Percentiles rank a stretch among this genome's conserved stretches.
phyloP scores from a whole-genome alignment of 352 stramenopile species.

The Blastocystis sp. region DNA sequence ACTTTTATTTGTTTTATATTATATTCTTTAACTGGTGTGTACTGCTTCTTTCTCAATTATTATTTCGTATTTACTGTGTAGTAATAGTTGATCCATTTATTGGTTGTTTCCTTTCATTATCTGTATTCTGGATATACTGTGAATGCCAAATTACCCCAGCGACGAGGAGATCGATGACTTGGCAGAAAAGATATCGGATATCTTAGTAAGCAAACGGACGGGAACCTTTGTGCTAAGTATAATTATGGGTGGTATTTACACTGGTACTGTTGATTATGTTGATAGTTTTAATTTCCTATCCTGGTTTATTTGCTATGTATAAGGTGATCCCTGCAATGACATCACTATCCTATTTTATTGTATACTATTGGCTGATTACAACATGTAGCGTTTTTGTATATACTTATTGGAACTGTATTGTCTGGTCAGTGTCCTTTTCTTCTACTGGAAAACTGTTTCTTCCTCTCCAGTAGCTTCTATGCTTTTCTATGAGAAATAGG shows the following conservation, averaged over 20 bases:
- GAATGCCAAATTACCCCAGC: too few relatives aligned
- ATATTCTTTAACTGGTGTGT: too few relatives aligned
- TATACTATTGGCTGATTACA: not conserved
- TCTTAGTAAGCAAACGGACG: not conserved
- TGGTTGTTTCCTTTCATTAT: too few relatives aligned
- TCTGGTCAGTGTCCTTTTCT: slow-evolving; percentile 1
- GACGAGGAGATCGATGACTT: too few relatives aligned
- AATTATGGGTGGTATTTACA: not conserved
- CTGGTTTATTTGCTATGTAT: not conserved
- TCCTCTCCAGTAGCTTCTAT: not conserved
- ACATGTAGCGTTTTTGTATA: not conserved
- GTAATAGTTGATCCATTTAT: too few relatives aligned
- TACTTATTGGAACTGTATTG: not conserved
- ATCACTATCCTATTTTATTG: not conserved
- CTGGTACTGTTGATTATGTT: too few relatives aligned
- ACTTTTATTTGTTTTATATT: too few relatives aligned
- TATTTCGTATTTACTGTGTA: too few relatives aligned
- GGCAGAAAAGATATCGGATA: too few relatives aligned
- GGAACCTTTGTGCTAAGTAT: not conserved
- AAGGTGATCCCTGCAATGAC: not conserved
- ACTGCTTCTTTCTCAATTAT: too few relatives aligned
- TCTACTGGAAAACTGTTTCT: slow-evolving; percentile 3
- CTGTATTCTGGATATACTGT: too few relatives aligned
- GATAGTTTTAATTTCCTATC: not conserved
- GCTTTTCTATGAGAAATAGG: not conserved